Conservation (phyloP, 2,329 filamentous ascomycete genomes). For the Macrophomina pseudophaseolina region DNA sequence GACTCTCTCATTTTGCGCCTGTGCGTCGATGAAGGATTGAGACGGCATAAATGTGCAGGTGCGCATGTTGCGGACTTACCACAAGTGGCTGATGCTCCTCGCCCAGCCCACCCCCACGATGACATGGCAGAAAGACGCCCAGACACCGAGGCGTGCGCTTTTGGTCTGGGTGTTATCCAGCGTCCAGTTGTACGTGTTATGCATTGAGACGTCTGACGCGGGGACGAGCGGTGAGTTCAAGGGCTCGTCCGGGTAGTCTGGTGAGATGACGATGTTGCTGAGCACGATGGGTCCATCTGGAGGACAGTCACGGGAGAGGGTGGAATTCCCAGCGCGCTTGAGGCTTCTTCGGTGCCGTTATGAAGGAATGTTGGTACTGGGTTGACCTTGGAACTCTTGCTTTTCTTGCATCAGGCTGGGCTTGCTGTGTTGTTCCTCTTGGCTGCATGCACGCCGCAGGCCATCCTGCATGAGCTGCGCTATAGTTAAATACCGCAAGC, state of each 20-base stretch:
- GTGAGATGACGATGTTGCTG: conserved; percentile 5
- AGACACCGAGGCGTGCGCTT: conserved; percentile 7
- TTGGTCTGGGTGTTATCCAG: background rate
- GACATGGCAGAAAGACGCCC: conserved; percentile 14
- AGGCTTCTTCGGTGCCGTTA: background rate
- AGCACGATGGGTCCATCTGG: conserved; percentile 1
- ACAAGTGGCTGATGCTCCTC: background rate
- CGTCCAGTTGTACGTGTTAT: background rate
- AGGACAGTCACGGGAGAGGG: background rate
- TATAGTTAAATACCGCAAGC: too few species aligned
- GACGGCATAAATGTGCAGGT: conserved; percentile 11
- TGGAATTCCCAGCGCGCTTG: background rate
- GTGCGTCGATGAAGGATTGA: background rate
- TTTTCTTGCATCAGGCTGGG: background rate
- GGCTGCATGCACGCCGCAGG: too few species aligned
- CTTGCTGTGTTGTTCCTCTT: background rate
- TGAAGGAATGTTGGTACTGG: background rate
- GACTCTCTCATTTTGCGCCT: background rate
- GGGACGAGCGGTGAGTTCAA: background rate
- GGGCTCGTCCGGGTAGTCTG: background rate
- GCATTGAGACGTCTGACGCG: background rate
- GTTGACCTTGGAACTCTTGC: background rate
- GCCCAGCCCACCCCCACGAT: conserved; percentile 5
- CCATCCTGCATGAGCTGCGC: too few species aligned
- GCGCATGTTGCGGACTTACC: conserved; percentile 11